A percentile compares a stretch with the other conserved stretches of the same genome.
These are phyloP conservation scores for Geranium rotundifolium DNA, from an alignment of 345 rosid genomes.

Conservation along the genomic window DNA sequence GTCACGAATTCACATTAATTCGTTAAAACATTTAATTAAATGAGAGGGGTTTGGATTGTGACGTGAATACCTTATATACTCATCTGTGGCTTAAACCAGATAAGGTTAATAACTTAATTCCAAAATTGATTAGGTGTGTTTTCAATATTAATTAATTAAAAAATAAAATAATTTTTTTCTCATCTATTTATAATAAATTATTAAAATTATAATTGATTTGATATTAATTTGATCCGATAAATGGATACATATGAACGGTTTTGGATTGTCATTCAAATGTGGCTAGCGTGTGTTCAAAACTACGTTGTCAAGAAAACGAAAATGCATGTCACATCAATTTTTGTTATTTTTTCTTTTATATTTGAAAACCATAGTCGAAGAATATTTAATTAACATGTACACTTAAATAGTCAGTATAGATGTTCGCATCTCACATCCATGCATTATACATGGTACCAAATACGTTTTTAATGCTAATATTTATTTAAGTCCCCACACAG, in stretches of 20 bases:
- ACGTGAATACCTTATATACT: not conserved
- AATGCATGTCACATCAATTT: not conserved
- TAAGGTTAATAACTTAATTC: not conserved
- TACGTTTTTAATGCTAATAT: no score
- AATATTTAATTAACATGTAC: no score
- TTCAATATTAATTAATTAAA: no score
- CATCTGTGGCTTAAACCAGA: not conserved
- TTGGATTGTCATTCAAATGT: not conserved
- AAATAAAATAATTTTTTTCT: no score
- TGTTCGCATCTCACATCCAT: not conserved
- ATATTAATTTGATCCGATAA: not conserved
- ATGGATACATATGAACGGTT: not conserved
- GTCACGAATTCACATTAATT: not conserved
- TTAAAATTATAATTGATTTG: no score
- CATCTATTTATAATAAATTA: no score
- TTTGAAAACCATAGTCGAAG: not conserved
- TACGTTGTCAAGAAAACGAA: not conserved
- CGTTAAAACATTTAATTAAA: no score
- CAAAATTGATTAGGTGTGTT: not conserved
- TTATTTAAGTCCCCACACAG: no score
- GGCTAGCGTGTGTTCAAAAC: not conserved
- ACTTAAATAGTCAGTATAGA: not conserved
- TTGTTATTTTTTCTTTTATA: no score
- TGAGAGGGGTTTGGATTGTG: not conserved
- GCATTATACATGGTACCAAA: not conserved